phyloP scores from a whole-genome alignment of 345 rosid genomes.

The Gynandropsis gynandra region DNA sequence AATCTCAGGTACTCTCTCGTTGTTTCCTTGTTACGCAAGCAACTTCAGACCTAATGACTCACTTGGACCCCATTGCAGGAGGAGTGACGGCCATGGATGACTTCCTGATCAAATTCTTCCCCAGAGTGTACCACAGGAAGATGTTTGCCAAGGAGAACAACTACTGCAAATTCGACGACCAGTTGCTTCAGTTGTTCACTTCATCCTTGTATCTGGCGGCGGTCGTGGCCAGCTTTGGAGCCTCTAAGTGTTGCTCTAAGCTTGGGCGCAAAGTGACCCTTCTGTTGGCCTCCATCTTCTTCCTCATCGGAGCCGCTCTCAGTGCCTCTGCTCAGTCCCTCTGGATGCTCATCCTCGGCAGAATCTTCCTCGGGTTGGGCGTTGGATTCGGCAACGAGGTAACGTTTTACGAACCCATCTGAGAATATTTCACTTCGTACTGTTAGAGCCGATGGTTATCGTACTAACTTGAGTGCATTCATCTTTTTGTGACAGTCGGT shows the following conservation, averaged over 20 bases:
- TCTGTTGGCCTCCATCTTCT: slow-evolving; percentile 46
- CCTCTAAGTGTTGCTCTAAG: slow-evolving; percentile 33
- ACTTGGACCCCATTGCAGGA: too few species aligned
- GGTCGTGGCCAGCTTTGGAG: slow-evolving; percentile 36
- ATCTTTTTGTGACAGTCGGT: too few species aligned
- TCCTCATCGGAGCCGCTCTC: slow-evolving; percentile 35
- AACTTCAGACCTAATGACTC: neutral
- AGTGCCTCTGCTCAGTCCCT: slow-evolving; percentile 29
- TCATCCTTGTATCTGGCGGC: slow-evolving; percentile 58
- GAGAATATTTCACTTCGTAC: too few species aligned
- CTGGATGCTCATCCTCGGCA: slow-evolving; percentile 37
- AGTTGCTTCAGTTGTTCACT: slow-evolving; percentile 48
- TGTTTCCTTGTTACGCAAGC: too few species aligned
- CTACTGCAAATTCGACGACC: slow-evolving; percentile 51
- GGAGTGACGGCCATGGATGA: slow-evolving; percentile 64
- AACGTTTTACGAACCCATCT: neutral
- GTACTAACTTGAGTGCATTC: too few species aligned
- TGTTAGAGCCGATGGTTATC: too few species aligned
- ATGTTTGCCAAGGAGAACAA: slow-evolving; percentile 40
- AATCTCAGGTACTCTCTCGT: slow-evolving; percentile 33
- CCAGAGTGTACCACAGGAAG: slow-evolving; percentile 37
- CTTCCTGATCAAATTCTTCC: slow-evolving; percentile 51
- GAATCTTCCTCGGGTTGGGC: slow-evolving; percentile 43
- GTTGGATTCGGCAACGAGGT: slow-evolving; percentile 62
- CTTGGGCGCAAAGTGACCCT: slow-evolving; percentile 41